Evolutionary conservation across 768 basidiomycete genomes (phyloP).

Genomic region (Boletus coccyginus): DNA sequence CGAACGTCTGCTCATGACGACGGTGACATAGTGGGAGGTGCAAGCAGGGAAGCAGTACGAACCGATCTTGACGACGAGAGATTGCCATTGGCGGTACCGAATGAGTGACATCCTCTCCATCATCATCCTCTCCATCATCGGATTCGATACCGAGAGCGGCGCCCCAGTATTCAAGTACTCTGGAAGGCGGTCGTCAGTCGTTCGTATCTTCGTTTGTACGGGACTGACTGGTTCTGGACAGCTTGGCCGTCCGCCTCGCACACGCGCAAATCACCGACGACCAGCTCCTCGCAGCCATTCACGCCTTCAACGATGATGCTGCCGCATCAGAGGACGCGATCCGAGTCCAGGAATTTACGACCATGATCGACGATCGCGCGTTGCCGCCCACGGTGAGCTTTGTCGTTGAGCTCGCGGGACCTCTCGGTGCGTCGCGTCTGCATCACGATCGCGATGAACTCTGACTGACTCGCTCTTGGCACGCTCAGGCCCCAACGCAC

Average conservation of each 20-base stretch:
- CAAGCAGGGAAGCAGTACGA: constrained; percentile 19
- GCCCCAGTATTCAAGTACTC: constrained; percentile 12
- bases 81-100: constrained; percentile 24
- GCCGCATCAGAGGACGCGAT: background rate
- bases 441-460: too few relatives aligned
- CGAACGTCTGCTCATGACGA: background rate
- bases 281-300: constrained; percentile 8
- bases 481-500: constrained; percentile 6
- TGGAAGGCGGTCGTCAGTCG: constrained; percentile 19
- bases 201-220: background rate
- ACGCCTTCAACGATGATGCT: background rate
- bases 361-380: constrained; percentile 11
- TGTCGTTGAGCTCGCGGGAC: constrained; percentile 12
- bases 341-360: constrained; percentile 16
- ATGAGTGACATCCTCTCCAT: too few relatives aligned
- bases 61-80: constrained; percentile 15
- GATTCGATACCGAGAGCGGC: constrained; percentile 8
- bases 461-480: background rate
- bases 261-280: constrained; percentile 5
- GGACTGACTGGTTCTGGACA: background rate
- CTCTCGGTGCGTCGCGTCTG: constrained; percentile 10
- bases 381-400: constrained; percentile 10
- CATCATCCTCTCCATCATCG: constrained; percentile 14
- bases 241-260: constrained; percentile 6
- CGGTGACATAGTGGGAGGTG: constrained; percentile 13